Evolutionary conservation across 352 stramenopile genomes (phyloP), one percentile per base, ranked within the genome.

Genomic region (Plasmopara halstedii): DNA sequence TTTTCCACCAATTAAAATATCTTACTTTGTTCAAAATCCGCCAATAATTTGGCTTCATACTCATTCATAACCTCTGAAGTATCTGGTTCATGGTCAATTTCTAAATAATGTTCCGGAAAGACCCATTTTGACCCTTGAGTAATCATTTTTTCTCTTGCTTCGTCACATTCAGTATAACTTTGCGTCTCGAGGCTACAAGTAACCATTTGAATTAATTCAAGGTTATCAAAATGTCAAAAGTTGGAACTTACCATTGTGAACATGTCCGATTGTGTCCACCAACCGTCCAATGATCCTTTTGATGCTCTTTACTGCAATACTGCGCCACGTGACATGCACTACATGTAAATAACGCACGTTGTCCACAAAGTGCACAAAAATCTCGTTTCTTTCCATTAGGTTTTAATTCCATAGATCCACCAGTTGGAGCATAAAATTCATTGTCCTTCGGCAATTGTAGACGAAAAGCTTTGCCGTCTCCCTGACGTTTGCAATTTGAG

Each of bases 361-460:
- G 75, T 27, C 73, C 67, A 51, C 80, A 92, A 0, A 92, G 54
- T 14, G 53, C 68, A 42, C 80, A 92, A 14, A 68, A 39, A 3
- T 56, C 57, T 18, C 50, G 25, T 14, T 47, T 31, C 4, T 36
- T 50, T 3, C 55, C 43, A 6, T 29, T 18, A 17, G 23, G 1
- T 21, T 70, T 63, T 27, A 69, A 18, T 13, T 47, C 6, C 7
- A 40, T 57, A 2, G 65, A 53, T 13, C 73, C 65, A 31, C 75
- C 61, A 17, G 85, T 69, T 0, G 42, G 27, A n/a, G 85, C 70
- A 65, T 96, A 97, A 54, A 94, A 95, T 9, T 71, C 62, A 75
- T 97, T 98, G n/a, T 66, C 25, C 46, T 79, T 64, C 7, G 88
- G 85, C 13, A 98, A 58, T 46, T 98, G 92, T 38, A 73, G 63